Percentiles rank a stretch among this genome's conserved stretches.
Conservation (phyloP, 306 rosid species). For the Rubus parviflorus region DNA sequence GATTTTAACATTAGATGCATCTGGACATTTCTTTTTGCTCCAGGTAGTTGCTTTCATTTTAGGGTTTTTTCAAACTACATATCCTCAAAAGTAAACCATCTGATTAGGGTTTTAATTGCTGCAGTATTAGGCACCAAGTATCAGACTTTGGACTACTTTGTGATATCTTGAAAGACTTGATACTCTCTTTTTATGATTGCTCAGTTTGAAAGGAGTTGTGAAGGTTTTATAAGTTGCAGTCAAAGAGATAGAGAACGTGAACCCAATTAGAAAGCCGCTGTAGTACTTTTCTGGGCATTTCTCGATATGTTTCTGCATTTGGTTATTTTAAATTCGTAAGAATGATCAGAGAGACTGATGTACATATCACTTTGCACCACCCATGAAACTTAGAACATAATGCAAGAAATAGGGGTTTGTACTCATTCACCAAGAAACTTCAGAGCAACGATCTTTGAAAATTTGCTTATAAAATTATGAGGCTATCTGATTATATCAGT, state of each 20-base stretch:
- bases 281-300: background rate
- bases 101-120: background rate
- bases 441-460: background rate
- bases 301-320: background rate
- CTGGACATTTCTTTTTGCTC: background rate
- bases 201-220: background rate
- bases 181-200: background rate
- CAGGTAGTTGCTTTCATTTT: background rate
- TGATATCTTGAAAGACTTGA: background rate
- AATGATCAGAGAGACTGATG: background rate
- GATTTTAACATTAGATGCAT: background rate
- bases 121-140: background rate
- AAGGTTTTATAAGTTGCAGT: background rate
- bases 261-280: background rate
- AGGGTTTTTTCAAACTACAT: background rate
- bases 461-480: background rate
- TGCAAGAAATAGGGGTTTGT: background rate
- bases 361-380: background rate
- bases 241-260: background rate
- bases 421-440: background rate
- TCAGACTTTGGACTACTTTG: background rate
- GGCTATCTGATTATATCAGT: background rate
- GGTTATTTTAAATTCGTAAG: background rate
- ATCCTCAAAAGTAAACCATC: background rate
- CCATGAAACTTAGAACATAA: background rate